Conservation (phyloP, 2,329 filamentous ascomycete species). For the Arthrobotrys iridis region DNA sequence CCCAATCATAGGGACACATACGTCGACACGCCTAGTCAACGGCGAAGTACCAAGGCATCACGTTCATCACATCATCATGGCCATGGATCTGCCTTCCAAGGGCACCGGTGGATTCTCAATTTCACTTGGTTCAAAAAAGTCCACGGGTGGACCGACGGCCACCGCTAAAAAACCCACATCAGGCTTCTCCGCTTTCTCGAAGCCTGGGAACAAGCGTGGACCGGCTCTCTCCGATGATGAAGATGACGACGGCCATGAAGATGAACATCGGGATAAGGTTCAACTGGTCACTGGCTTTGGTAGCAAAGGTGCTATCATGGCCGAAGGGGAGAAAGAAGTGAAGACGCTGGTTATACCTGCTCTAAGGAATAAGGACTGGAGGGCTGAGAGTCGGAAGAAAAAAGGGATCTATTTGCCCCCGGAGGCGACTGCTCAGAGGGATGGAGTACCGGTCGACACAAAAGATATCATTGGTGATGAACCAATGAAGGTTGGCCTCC, state of each 20-base stretch:
- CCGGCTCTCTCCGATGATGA: slow-evolving; percentile 56
- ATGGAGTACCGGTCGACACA: slow-evolving; percentile 58
- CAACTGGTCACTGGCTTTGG: slow-evolving; percentile 57
- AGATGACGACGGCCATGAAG: slow-evolving; percentile 51
- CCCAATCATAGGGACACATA: background rate
- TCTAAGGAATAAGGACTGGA: slow-evolving; percentile 72
- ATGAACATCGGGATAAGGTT: slow-evolving; percentile 55
- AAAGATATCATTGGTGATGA: slow-evolving; percentile 54
- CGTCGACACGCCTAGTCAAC: background rate
- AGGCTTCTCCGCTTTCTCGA: slow-evolving; percentile 38
- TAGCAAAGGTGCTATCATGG: slow-evolving; percentile 54
- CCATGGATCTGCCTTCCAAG: slow-evolving; percentile 25
- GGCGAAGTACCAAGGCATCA: slow-evolving; percentile 4
- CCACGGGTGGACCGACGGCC: slow-evolving; percentile 25
- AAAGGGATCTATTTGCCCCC: slow-evolving; percentile 57
- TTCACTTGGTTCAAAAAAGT: slow-evolving; percentile 55
- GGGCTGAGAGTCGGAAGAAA: slow-evolving; percentile 66
- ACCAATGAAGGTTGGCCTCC: slow-evolving; percentile 49
- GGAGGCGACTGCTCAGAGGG: slow-evolving; percentile 53
- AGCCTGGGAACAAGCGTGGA: slow-evolving; percentile 55
- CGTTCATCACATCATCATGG: background rate
- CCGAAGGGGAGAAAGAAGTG: slow-evolving; percentile 57
- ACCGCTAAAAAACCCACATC: slow-evolving; percentile 21
- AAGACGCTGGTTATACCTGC: slow-evolving; percentile 69
- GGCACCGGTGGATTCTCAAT: slow-evolving; percentile 54